Percentiles rank a stretch among this genome's conserved stretches.
phyloP scores from a whole-genome alignment of 2,329 filamentous ascomycete species.

The Colletotrichum chlorophyti region DNA sequence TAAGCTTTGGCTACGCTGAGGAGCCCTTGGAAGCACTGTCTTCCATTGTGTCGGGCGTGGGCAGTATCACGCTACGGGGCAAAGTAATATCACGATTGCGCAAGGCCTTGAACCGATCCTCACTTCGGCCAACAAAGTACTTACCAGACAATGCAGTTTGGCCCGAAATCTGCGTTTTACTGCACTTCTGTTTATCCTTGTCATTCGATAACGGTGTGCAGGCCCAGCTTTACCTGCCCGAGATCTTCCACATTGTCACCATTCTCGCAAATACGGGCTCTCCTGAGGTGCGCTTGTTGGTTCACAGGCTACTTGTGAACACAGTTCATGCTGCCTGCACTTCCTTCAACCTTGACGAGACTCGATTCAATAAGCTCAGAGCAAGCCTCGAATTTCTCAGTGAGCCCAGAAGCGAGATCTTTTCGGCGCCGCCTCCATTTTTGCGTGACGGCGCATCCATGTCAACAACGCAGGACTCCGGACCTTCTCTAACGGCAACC shows the following conservation, averaged over 20 bases:
- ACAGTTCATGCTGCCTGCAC: slow-evolving; percentile 73
- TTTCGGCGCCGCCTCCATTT: slow-evolving; percentile 54
- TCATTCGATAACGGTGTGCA: slow-evolving; percentile 74
- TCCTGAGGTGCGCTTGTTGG: slow-evolving; percentile 61
- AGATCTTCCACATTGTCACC: slow-evolving; percentile 74
- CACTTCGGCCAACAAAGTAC: slow-evolving; percentile 68
- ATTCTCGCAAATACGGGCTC: slow-evolving; percentile 73
- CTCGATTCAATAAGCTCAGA: slow-evolving; percentile 60
- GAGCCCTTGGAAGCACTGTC: slow-evolving; percentile 67
- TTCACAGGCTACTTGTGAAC: slow-evolving; percentile 71
- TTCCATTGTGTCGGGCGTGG: slow-evolving; percentile 68
- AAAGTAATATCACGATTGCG: slow-evolving; percentile 70
- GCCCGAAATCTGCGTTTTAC: slow-evolving; percentile 71
- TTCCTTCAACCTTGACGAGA: slow-evolving; percentile 68
- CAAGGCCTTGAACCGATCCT: slow-evolving; percentile 72
- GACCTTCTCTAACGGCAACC: slow-evolving; percentile 59
- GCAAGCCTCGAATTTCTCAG: slow-evolving; percentile 64
- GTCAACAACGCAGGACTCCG: slow-evolving; percentile 60
- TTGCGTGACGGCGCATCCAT: slow-evolving; percentile 61
- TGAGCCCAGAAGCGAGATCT: slow-evolving; percentile 65
- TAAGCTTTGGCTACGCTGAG: slow-evolving; percentile 63
- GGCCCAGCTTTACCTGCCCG: slow-evolving; percentile 71
- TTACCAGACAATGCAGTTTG: slow-evolving; percentile 73
- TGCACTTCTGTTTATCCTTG: slow-evolving; percentile 70
- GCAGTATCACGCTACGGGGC: slow-evolving; percentile 69